Percentiles rank a stretch among this genome's conserved stretches.
Evolutionary conservation across 306 rosid genomes (phyloP).

Genomic region (Styphnolobium japonicum): DNA sequence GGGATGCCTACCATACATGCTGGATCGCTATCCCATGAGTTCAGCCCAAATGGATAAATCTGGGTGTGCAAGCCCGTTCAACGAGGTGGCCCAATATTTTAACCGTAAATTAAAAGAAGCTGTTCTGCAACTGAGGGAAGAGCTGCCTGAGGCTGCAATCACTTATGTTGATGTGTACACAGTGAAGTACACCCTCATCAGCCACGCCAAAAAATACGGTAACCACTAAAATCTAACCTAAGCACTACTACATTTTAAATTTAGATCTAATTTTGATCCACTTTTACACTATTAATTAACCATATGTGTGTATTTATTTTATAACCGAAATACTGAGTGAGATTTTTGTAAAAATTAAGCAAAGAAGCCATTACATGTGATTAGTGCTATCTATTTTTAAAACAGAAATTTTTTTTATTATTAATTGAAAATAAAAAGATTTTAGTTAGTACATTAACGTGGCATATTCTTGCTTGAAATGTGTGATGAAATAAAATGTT

Average conservation of each 20-base stretch:
- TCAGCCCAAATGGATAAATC: conserved; percentile 36
- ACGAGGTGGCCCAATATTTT: conserved; percentile 55
- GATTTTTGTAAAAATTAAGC: too few species aligned
- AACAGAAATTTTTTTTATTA: too few species aligned
- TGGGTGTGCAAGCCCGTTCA: conserved; percentile 49
- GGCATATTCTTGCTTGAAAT: too few species aligned
- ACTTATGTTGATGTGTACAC: conserved; percentile 64
- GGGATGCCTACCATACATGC: conserved; percentile 43
- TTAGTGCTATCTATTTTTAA: too few species aligned
- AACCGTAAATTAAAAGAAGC: conserved; percentile 39
- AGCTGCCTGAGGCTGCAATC: conserved; percentile 43
- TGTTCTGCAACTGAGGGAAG: conserved; percentile 34
- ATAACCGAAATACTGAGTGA: too few species aligned
- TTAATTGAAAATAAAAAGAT: too few species aligned
- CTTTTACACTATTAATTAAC: too few species aligned
- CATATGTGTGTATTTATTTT: too few species aligned
- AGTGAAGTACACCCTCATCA: conserved; percentile 54
- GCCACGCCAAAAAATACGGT: conserved; percentile 51
- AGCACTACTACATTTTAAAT: background rate
- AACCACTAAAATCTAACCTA: background rate
- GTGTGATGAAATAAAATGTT: background rate
- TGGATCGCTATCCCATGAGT: conserved; percentile 3
- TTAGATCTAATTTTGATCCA: too few species aligned
- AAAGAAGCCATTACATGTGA: too few species aligned
- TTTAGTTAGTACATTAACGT: too few species aligned